Evolutionary conservation across 805 yeast genomes (phyloP).

Genomic region (Candida dendrica): DNA sequence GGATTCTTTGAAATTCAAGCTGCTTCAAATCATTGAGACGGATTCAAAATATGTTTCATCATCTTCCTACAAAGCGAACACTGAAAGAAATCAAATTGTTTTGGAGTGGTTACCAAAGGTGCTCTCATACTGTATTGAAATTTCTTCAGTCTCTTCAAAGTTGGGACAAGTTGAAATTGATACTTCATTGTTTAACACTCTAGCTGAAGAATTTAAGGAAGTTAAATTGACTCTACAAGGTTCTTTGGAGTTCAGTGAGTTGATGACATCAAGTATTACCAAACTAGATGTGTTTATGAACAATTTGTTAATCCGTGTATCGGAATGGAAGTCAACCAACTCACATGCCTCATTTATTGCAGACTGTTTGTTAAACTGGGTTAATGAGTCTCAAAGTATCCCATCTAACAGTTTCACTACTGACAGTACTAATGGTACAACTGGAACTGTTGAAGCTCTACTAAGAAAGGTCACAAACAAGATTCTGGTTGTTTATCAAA

Average conservation of each 20-base stretch:
- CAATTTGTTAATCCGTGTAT: slow-evolving; percentile 22
- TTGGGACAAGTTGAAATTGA: slow-evolving; percentile 10
- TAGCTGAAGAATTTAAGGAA: slow-evolving; percentile 10
- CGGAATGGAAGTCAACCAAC: slow-evolving; percentile 27
- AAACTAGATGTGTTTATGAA: slow-evolving; percentile 21
- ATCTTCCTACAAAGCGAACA: slow-evolving; percentile 4
- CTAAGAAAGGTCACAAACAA: slow-evolving; percentile 49
- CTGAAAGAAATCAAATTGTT: slow-evolving; percentile 9
- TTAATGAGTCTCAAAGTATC: slow-evolving; percentile 13
- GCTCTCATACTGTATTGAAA: slow-evolving; percentile 23
- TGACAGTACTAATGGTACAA: slow-evolving; percentile 3
- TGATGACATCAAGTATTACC: slow-evolving; percentile 7
- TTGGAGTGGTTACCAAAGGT: slow-evolving; percentile 27
- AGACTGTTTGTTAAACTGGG: slow-evolving; percentile 42
- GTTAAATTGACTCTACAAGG: slow-evolving; percentile 8
- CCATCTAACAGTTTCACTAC: not conserved
- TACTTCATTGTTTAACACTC: slow-evolving; percentile 10
- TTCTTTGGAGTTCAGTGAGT: slow-evolving; percentile 12
- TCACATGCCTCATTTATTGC: slow-evolving; percentile 36
- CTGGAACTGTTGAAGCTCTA: slow-evolving; percentile 36
- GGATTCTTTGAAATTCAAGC: slow-evolving; percentile 10
- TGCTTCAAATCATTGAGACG: slow-evolving; percentile 16
- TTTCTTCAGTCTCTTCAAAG: slow-evolving; percentile 12
- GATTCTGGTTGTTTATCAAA: slow-evolving; percentile 64
- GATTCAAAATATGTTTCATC: slow-evolving; percentile 14